Evolutionary conservation across 2,329 filamentous ascomycete species (phyloP), one percentile per base, ranked within the genome.

Genomic region (Fusarium citri): DNA sequence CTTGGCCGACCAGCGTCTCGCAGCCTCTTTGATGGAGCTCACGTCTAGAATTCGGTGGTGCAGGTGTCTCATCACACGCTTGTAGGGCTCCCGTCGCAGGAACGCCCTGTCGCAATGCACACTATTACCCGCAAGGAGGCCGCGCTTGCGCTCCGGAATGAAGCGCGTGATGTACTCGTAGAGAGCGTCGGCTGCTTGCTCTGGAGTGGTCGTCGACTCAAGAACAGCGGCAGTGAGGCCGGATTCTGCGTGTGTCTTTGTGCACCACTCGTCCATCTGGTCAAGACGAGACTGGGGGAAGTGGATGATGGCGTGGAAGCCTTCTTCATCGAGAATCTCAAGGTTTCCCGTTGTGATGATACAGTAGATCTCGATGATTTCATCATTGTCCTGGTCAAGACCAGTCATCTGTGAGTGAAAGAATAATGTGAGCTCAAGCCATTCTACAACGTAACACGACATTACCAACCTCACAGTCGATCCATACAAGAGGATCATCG

Each of bases 21-120:
- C 92, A 23, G 93, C 94, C 83, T 99, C 96, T 82, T 98, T 98
- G 76, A 98, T 88, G 48, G 90, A 88, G 80, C 94, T 98, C 57
- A 98, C 94, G 78, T 99, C 96, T 49, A 98, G 82, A 68, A 99
- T 92, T 18, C 96, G 89, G 81, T 99, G 94, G 80, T 97, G 92
- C 71, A 99, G 83, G 80, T 96, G 89, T 59, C 92, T 88, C 50
- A 93, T 81, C 3, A 97, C 89, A 63, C 85, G 83, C 41, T 85
- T 87, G 80, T 95, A 99, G 0, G 94, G 94, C 59, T 85, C 85
- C 68, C 88, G 87, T 8, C 88, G 85, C 64, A 99, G 84, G 77
- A 99, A 99, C 3, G 89, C 88, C 74, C 89, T 89, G 80, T 99
- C 96, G 6, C 92, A 93, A 78, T 99, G 95, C 26, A 99, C 93